Evolutionary conservation across 2,329 filamentous ascomycete genomes (phyloP).

Genomic region (Fusarium compactum): DNA sequence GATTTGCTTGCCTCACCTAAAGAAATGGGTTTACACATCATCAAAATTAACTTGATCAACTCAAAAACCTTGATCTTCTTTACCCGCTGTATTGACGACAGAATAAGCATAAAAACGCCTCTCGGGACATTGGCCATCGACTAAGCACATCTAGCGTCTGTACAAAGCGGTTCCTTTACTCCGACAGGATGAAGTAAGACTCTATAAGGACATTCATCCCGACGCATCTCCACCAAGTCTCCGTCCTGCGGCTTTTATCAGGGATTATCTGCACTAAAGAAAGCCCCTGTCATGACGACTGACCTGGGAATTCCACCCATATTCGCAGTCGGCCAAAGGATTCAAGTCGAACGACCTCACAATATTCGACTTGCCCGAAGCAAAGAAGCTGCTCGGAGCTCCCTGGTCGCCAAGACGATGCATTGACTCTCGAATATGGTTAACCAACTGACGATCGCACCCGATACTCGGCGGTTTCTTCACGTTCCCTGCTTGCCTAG

Average conservation of each 20-base stretch:
- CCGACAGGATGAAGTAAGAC: conserved; percentile 14
- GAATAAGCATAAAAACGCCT: conserved; percentile 40
- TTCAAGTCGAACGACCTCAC: neutral
- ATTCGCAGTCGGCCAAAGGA: neutral
- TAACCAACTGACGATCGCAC: conserved; percentile 11
- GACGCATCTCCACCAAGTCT: conserved; percentile 14
- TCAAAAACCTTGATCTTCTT: neutral
- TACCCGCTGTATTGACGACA: conserved; percentile 15
- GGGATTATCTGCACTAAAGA: conserved; percentile 9
- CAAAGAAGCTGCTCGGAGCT: neutral
- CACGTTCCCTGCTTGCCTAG: neutral
- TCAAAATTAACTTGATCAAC: neutral
- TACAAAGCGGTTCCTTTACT: conserved; percentile 6
- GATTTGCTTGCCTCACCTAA: neutral
- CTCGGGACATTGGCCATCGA: conserved; percentile 12
- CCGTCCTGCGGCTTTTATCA: conserved; percentile 15
- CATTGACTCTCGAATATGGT: neutral
- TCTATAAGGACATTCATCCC: neutral
- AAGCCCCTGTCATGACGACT: conserved; percentile 1
- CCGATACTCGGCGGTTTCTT: conserved; percentile 17
- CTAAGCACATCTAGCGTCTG: neutral
- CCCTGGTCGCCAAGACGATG: conserved; percentile 8
- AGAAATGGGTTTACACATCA: neutral
- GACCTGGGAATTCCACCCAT: neutral
- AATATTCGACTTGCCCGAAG: neutral